Conservation (phyloP, 1,284 basidiomycete genomes). For the Golubevia sp. region DNA sequence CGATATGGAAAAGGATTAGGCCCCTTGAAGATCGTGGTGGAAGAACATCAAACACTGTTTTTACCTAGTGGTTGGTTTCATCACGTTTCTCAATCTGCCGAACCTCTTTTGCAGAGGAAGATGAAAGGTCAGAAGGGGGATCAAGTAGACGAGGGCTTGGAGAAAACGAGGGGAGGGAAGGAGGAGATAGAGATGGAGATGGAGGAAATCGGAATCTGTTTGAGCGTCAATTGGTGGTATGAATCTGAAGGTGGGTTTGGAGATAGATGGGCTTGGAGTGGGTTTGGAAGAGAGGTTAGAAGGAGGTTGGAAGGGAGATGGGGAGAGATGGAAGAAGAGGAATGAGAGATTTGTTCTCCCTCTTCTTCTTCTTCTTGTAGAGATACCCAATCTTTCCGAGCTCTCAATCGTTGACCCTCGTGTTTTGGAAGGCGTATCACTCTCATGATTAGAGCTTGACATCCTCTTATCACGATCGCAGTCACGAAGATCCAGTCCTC, state of each 20-base stretch:
- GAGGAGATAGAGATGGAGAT: background rate
- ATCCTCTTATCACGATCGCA: too few relatives aligned
- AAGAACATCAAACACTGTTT: constrained; percentile 41
- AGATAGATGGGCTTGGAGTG: background rate
- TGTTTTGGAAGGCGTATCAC: too few relatives aligned
- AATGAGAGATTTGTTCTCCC: too few relatives aligned
- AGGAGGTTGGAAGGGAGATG: background rate
- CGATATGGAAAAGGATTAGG: constrained; percentile 28
- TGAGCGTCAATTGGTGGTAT: constrained; percentile 55
- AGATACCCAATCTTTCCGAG: too few relatives aligned
- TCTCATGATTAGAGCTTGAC: too few relatives aligned
- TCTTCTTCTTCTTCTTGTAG: too few relatives aligned
- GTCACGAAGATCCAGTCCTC: too few relatives aligned
- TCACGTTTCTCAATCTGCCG: background rate
- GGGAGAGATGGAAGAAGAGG: background rate
- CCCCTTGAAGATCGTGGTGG: constrained; percentile 35
- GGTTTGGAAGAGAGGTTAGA: background rate
- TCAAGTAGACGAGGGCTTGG: constrained; percentile 16
- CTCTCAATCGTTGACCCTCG: too few relatives aligned
- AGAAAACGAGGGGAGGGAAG: too few relatives aligned
- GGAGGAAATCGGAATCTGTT: constrained; percentile 27
- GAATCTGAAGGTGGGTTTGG: constrained; percentile 12
- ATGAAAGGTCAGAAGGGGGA: constrained; percentile 34
- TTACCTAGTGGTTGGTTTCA: constrained; percentile 34
- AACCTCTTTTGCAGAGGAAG: background rate